Conservation (phyloP, 2,329 filamentous ascomycete species). For the Colletotrichum phormii region DNA sequence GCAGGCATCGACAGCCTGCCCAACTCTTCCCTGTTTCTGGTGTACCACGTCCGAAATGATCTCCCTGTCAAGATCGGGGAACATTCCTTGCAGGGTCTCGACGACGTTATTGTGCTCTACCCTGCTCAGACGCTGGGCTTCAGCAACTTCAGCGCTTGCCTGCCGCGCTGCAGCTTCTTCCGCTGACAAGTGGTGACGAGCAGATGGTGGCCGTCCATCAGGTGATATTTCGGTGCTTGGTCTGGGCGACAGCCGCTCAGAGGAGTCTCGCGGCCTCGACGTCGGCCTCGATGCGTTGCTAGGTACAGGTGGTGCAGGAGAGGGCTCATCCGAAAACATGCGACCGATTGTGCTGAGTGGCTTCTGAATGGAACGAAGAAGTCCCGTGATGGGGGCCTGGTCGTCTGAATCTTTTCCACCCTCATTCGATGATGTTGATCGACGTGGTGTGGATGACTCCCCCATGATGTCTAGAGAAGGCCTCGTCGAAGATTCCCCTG, state of each 20-base stretch:
- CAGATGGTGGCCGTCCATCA: conserved; percentile 39
- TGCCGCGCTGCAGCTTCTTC: conserved; percentile 92
- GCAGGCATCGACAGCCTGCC: conserved; percentile 87
- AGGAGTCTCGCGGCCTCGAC: conserved; percentile 51
- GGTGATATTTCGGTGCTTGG: conserved; percentile 43
- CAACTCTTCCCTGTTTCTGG: conserved; percentile 93
- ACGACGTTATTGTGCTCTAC: conserved; percentile 92
- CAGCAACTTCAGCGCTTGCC: conserved; percentile 88
- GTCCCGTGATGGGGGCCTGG: conserved; percentile 82
- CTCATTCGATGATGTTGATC: conserved; percentile 66
- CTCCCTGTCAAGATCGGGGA: conserved; percentile 92
- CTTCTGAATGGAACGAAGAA: conserved; percentile 90
- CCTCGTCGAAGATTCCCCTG: conserved; percentile 61
- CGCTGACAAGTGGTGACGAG: conserved; percentile 66
- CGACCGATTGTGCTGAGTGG: conserved; percentile 92
- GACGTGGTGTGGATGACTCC: conserved; percentile 57
- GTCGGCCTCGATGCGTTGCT: conserved; percentile 51
- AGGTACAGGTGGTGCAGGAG: conserved; percentile 43
- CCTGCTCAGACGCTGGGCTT: conserved; percentile 84
- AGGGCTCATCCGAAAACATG: conserved; percentile 83
- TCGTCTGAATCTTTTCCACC: conserved; percentile 69
- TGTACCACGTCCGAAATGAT: conserved; percentile 97
- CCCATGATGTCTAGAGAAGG: conserved; percentile 38
- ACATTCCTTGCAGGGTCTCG: conserved; percentile 95
- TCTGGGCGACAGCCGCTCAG: conserved; percentile 46